phyloP scores from a whole-genome alignment of 2,329 filamentous ascomycete genomes.

The Xylaria hypoxylon region DNA sequence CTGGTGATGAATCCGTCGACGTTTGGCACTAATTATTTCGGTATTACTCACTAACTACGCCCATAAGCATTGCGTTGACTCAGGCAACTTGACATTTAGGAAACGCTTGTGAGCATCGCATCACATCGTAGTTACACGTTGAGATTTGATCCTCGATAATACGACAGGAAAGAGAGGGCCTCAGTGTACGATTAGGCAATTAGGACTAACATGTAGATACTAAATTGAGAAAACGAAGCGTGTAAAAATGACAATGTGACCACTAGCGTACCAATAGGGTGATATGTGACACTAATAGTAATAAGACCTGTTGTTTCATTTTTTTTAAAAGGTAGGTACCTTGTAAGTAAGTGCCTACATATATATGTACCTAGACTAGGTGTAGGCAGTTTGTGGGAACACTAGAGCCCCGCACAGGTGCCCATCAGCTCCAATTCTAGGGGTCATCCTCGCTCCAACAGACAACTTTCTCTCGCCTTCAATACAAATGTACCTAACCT shows the following conservation, averaged over 20 bases:
- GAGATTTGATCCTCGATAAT: conserved; percentile 13
- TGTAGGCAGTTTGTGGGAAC: too few relatives aligned
- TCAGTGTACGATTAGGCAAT: conserved; percentile 34
- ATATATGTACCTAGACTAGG: too few relatives aligned
- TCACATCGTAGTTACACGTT: conserved; percentile 6
- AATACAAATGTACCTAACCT: too few relatives aligned
- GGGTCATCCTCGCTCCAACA: too few relatives aligned
- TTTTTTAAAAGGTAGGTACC: too few relatives aligned
- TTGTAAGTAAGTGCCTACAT: too few relatives aligned
- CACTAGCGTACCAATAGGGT: background rate
- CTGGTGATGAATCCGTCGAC: conserved; percentile 21
- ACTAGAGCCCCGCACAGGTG: too few relatives aligned
- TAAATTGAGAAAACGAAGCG: conserved; percentile 23
- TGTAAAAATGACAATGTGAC: background rate
- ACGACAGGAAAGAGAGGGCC: conserved; percentile 11
- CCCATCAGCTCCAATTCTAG: too few relatives aligned
- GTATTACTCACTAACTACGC: conserved; percentile 37
- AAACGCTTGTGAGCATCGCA: conserved; percentile 12
- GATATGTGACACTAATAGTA: background rate
- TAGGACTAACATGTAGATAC: conserved; percentile 42
- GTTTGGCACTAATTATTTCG: conserved; percentile 28
- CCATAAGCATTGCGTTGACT: conserved; percentile 23
- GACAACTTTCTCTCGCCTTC: too few relatives aligned
- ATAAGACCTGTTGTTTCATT: background rate
- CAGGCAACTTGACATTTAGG: conserved; percentile 27